These are phyloP conservation scores for Parasitella parasitica DNA, from an alignment of 371 early-diverging fungal species.

Conservation along the genomic window DNA sequence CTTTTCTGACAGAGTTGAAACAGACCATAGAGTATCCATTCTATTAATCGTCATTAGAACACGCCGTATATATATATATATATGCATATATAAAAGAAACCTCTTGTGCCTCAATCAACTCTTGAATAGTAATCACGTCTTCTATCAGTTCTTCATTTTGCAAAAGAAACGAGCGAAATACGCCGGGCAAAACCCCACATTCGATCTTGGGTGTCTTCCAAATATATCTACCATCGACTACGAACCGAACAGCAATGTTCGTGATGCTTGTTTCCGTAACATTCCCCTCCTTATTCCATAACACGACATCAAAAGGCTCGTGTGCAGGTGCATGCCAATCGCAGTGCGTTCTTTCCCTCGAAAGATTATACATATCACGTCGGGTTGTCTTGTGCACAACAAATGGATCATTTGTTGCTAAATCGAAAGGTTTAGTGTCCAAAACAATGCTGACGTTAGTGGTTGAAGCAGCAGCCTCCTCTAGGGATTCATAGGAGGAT, in stretches of 20 bases:
- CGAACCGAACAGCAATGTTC: constrained; percentile 53
- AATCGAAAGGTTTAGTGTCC: constrained; percentile 33
- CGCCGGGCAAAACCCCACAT: constrained; percentile 53
- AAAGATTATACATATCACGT: constrained; percentile 51
- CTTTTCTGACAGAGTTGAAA: constrained; percentile 57
- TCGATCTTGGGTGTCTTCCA: constrained; percentile 53
- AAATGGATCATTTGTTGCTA: constrained; percentile 39
- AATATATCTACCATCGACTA: not conserved
- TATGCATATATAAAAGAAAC: constrained; percentile 22
- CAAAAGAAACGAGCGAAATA: constrained; percentile 48
- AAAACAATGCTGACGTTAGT: constrained; percentile 28
- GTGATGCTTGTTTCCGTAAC: constrained; percentile 65
- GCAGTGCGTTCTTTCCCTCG: constrained; percentile 42
- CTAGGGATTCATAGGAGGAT: constrained; percentile 2
- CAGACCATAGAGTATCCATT: constrained; percentile 40
- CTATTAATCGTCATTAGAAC: constrained; percentile 10
- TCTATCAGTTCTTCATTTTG: constrained; percentile 26
- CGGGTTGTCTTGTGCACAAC: constrained; percentile 59
- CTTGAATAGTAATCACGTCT: constrained; percentile 41
- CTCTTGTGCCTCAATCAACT: constrained; percentile 43
- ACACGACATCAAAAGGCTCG: constrained; percentile 55
- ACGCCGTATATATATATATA: not conserved
- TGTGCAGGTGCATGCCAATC: constrained; percentile 24
- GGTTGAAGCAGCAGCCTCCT: constrained; percentile 7
- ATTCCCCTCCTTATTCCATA: constrained; percentile 49